Evolutionary conservation across 2,329 filamentous ascomycete species (phyloP), one percentile per base, ranked within the genome.

Genomic region (Hymenoscyphus scutula): DNA sequence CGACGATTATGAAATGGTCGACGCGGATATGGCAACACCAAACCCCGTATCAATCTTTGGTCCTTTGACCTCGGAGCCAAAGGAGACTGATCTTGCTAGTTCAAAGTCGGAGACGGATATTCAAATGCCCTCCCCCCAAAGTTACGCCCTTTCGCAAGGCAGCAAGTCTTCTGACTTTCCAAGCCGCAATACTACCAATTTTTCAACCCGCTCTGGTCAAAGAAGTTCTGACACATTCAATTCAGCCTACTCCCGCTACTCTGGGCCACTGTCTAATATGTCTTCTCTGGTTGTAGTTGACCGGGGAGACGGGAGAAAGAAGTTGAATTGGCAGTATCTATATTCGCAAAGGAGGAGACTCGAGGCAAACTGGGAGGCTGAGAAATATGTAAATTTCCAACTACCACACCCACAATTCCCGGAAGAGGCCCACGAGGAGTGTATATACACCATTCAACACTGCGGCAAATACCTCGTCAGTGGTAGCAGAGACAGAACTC

Each of bases 391-490:
- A 2, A 96, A 93, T 67, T 98, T 98, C 71, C 92, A 96, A 74
- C 83, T 99, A 1, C 95, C 95, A 0, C 92, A 97, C 71, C 92
- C 92, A 0, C 82, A 86, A 41, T 82, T 92, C 70, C 86, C 87
- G 0, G 83, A 90, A 34, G 94, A 98, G 74, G 91, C 91, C 0
- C 95, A 99, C 73, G 83, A 82, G 23, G 94, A 98, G 73, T 98
- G 93, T 74, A 92, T 99, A 13, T 99, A 99, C 76, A 94, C 91
- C 1, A 87, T 99, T 59, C 94, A 99, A 74, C 96, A 94, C 72
- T 89, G 89, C 60, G 83, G 89, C 1, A 88, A 92, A 66, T 95
- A 89, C 74, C 82, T 99, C 10, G 94, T 98, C 57, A 98, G 93
- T 73, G 95, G 95, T 17, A 98, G 94, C 72, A 85, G 95, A 59